Percentiles rank a stretch among this genome's conserved stretches.
These are phyloP conservation scores for Glebionis coronaria DNA, from an alignment of 129 eudicot genomes.

Conservation along the genomic window DNA sequence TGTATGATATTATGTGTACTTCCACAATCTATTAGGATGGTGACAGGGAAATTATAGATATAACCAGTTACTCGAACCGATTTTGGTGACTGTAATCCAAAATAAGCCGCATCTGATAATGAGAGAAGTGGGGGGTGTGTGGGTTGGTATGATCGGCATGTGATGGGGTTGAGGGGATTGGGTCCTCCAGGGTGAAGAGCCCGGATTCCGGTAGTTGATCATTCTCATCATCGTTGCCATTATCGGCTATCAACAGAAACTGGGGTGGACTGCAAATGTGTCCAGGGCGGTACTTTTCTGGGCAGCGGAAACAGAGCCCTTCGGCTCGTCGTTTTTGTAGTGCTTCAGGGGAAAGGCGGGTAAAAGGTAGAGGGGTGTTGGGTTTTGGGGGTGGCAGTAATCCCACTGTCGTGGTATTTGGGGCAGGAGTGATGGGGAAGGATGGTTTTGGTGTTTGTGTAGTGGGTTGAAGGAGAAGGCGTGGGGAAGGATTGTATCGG, in stretches of 20 bases:
- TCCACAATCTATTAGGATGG: too few species aligned
- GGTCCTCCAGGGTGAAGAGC: not conserved
- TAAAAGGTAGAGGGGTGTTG: too few species aligned
- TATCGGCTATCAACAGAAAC: not conserved
- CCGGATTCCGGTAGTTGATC: not conserved
- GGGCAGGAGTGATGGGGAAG: not conserved
- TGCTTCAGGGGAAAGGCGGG: too few species aligned
- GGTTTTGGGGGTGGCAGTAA: not conserved
- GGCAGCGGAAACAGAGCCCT: not conserved
- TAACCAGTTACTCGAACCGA: too few species aligned
- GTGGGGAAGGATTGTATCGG: not conserved
- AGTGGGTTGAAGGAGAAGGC: not conserved
- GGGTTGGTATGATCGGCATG: too few species aligned
- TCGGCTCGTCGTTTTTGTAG: not conserved
- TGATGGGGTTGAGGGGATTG: too few species aligned
- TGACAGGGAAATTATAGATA: too few species aligned
- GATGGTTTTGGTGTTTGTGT: not conserved
- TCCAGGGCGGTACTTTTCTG: not conserved
- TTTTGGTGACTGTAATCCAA: too few species aligned
- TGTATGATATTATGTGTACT: too few species aligned
- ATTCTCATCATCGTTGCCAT: not conserved
- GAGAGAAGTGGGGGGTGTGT: not conserved
- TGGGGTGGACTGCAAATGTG: not conserved
- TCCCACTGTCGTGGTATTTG: too few species aligned
- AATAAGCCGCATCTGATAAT: not conserved